Base-by-base conservation (phyloP, 176 grass and related monocot species). In the Musa troglodytarum region DNA sequence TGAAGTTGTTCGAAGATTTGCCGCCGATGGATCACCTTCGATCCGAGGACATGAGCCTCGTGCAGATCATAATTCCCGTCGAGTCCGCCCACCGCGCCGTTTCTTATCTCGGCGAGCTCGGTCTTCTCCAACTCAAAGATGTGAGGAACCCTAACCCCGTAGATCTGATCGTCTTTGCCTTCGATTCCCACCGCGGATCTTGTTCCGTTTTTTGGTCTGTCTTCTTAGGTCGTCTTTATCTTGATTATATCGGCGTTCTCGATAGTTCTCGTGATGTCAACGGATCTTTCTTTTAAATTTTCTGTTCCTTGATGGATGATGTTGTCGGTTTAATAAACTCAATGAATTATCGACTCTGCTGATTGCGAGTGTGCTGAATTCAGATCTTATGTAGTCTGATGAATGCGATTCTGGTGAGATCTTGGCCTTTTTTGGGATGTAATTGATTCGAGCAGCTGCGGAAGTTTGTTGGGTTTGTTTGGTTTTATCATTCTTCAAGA, bases 41-140 rank as follows among this genome's bases (percentile, higher is more conserved):
- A 81, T 99, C 96, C 16, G 96, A 99, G 81, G 85, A 88, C 83
- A 95, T 99, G 96, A 88, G 91, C 96, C 84, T 92, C 81, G 96
- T 99, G 82, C 96, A 92, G 80, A 88, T 99, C 79, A 99, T 99
- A 69, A 95, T 91, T 73, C 96, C 96, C 79, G 91, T 88, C 50
- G 96, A 99, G 82, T 85, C 86, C 74, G 79, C 91, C 43, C 96
- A 88, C 85, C 79, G 84, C 69, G 85, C 96, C 78, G 82, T 99
- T 80, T 89, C 88, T 50, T 99, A 99, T 83, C 90, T 99, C 69
- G 96, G 96, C 34, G 96, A 99, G 82, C 88, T 99, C 53, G 96
- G 96, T 8, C 83, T 99, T 74, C 83, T 99, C 50, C 96, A 99
- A 86, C 95, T 99, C 86, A 94, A 92, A 87, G 96, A 99, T 77